phyloP scores from a whole-genome alignment of 768 basidiomycete genomes.

The Crepidotus variabilis region DNA sequence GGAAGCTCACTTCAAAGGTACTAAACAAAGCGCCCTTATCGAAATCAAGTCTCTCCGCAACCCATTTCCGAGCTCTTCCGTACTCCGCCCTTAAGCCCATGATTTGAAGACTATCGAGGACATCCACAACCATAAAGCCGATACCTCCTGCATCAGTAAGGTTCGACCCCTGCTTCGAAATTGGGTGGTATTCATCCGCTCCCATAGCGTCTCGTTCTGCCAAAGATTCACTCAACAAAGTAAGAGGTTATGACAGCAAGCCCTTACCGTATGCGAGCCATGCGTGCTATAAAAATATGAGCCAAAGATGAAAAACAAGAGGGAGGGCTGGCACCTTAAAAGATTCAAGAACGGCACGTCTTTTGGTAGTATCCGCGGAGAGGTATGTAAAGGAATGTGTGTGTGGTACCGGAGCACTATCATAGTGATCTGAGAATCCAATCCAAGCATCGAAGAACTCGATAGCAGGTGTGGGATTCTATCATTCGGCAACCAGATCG shows the following conservation, averaged over 20 bases:
- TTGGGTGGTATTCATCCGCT: slow-evolving; percentile 87
- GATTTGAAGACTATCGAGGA: slow-evolving; percentile 82
- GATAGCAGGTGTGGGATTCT: slow-evolving; percentile 20
- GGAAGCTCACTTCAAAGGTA: slow-evolving; percentile 77
- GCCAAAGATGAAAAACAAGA: not conserved
- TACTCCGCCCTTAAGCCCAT: slow-evolving; percentile 85
- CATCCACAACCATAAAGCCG: slow-evolving; percentile 87
- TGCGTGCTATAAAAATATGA: slow-evolving; percentile 54
- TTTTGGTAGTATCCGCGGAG: slow-evolving; percentile 33
- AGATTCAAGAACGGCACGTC: slow-evolving; percentile 70
- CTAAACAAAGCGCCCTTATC: slow-evolving; percentile 78
- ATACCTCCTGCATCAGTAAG: slow-evolving; percentile 77
- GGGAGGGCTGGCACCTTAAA: slow-evolving; percentile 57
- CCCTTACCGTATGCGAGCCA: slow-evolving; percentile 79
- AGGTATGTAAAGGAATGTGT: slow-evolving; percentile 15
- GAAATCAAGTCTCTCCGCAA: slow-evolving; percentile 63
- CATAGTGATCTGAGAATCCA: slow-evolving; percentile 38
- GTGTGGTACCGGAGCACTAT: slow-evolving; percentile 19
- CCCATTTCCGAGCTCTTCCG: slow-evolving; percentile 72
- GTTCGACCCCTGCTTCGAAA: slow-evolving; percentile 71
- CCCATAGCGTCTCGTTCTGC: slow-evolving; percentile 89
- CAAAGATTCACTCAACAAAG: not conserved
- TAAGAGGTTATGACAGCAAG: not conserved
- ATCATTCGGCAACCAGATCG: not conserved
- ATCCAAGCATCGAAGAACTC: slow-evolving; percentile 33